Base-by-base conservation (phyloP, 2,329 filamentous ascomycete species). In the Calonectria pseudoturangicola region DNA sequence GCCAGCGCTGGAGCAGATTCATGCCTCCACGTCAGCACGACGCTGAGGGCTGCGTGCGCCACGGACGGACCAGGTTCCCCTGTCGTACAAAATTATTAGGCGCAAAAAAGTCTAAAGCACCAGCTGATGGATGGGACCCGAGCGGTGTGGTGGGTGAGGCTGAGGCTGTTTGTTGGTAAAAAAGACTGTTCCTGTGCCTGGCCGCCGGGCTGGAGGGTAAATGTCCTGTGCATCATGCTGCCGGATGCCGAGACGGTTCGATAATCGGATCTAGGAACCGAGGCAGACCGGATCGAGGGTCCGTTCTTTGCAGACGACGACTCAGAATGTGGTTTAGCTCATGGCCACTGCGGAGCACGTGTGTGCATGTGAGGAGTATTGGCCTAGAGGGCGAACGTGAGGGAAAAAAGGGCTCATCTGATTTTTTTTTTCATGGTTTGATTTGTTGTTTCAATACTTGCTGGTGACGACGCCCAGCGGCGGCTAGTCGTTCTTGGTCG, bases 101-200 rank as follows among this genome's bases (percentile, higher is more conserved):
- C 33, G 21, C 36, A 56, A 28, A 27, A 58, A 60, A 39, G 51
- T 36, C 18, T 60, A 60, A 60, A 41, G 21, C 12, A 41, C 36
- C 54, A 41, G 33, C 54, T 60, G 54, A 60, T 54, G 27, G 50
- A 50, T 33, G 15, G 45, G 21, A 56, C 51, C 51, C 8, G 13
- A 16, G 54, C 54, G 54, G 54, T 60, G 54, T 60, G 54, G 54
- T 60, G 54, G 33, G 51, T 39, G 54, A 58, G 54, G 54, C 54
- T 58, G 54, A 41, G 5, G 54, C 30, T 16, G 45, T 48, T 25
- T n/a, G 43, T 25, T 21, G 21, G 21, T 21, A 21, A 47, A 47
- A 47, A 48, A 48, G 12, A 25, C 10, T 48, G 45, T 48, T 48
- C 45, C 45, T 48, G 45, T 25, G 45, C 45, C 43, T 45, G 43